These are phyloP conservation scores for Rhizomucor miehei DNA, from an alignment of 371 early-diverging fungal genomes.

Conservation along the genomic window DNA sequence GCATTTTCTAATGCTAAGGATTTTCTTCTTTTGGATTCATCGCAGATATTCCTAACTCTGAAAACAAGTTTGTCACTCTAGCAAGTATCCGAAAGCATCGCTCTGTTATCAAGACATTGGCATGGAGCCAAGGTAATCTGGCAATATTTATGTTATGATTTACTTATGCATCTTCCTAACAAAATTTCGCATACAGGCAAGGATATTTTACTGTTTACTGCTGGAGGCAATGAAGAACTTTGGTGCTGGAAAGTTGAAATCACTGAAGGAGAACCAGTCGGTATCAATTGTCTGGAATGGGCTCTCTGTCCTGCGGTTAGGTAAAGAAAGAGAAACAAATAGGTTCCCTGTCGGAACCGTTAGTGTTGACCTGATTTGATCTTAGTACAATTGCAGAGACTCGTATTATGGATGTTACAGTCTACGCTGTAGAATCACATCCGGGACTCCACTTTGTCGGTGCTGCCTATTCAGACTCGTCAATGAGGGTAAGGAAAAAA, in stretches of 20 bases:
- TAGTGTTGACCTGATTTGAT: not conserved
- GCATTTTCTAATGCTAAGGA: not conserved
- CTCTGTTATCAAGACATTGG: constrained; percentile 49
- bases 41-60: constrained; percentile 20
- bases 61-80: constrained; percentile 26
- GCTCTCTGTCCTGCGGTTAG: constrained; percentile 49
- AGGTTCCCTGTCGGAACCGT: too few species aligned
- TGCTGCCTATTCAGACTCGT: constrained; percentile 59
- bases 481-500: constrained; percentile 37
- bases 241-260: constrained; percentile 53
- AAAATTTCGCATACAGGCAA: constrained; percentile 5
- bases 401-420: constrained; percentile 59
- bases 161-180: not conserved
- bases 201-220: constrained; percentile 45
- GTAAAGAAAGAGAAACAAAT: constrained; percentile 17
- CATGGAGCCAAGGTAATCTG: constrained; percentile 27
- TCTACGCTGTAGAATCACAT: constrained; percentile 25
- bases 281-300: constrained; percentile 48
- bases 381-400: constrained; percentile 50
- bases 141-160: not conserved
- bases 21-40: not conserved
- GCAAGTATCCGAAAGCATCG: constrained; percentile 46
- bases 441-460: constrained; percentile 53
- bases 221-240: constrained; percentile 54
- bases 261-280: constrained; percentile 4